A percentile compares a stretch with the other conserved stretches of the same genome.
These are phyloP conservation scores for Eustoma russellianum DNA, from an alignment of 257 asterid species.

Conservation along the genomic window DNA sequence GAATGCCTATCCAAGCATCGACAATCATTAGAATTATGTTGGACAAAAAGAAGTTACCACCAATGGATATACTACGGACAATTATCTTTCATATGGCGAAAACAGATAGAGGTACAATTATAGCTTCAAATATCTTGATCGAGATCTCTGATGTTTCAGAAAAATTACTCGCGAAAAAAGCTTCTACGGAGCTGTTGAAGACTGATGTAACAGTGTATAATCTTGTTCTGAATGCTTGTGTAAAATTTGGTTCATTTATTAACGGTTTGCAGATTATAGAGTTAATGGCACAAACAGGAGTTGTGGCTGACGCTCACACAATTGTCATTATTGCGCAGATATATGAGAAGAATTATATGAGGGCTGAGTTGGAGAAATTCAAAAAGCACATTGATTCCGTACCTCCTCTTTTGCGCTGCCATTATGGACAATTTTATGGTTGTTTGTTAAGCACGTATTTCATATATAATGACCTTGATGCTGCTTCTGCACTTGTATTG, in stretches of 20 bases:
- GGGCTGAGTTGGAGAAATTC: slow-evolving; percentile 68
- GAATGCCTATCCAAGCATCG: slow-evolving; percentile 54
- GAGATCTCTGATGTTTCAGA: slow-evolving; percentile 38
- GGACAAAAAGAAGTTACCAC: slow-evolving; percentile 36
- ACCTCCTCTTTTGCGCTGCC: slow-evolving; percentile 24
- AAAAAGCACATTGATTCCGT: slow-evolving; percentile 40
- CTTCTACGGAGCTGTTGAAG: slow-evolving; percentile 29
- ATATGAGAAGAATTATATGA: slow-evolving; percentile 61
- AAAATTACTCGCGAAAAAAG: slow-evolving; percentile 21
- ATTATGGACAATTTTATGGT: slow-evolving; percentile 62
- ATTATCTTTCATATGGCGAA: slow-evolving; percentile 66
- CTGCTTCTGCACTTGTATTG: slow-evolving; percentile 54
- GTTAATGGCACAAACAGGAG: slow-evolving; percentile 65
- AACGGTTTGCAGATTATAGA: slow-evolving; percentile 63
- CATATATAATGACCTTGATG: slow-evolving; percentile 59
- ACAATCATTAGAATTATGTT: slow-evolving; percentile 48
- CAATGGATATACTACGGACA: slow-evolving; percentile 33
- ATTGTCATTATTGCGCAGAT: slow-evolving; percentile 45
- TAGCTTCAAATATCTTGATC: slow-evolving; percentile 63
- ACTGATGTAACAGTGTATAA: slow-evolving; percentile 53
- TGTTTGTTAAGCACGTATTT: slow-evolving; percentile 60
- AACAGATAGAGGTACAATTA: slow-evolving; percentile 44
- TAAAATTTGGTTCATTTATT: slow-evolving; percentile 47
- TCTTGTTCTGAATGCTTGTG: slow-evolving; percentile 78
- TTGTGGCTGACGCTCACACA: slow-evolving; percentile 62